A percentile compares a stretch with the other conserved stretches of the same genome.
These are phyloP conservation scores for Ophiostoma quercus DNA, from an alignment of 2,329 filamentous ascomycete genomes.

Conservation along the genomic window DNA sequence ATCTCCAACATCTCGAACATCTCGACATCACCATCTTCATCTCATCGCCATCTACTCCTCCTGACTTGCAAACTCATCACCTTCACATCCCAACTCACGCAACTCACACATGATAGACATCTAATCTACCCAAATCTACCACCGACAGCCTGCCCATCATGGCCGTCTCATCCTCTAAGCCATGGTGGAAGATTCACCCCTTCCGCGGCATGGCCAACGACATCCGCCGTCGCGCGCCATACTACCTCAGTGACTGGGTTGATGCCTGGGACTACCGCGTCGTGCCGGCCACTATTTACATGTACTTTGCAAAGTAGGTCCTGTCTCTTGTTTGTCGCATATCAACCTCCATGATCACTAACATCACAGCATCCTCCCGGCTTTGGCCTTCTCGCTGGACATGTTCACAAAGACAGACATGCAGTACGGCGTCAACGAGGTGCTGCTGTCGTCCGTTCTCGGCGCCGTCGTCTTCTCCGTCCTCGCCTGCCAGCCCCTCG, in stretches of 20 bases:
- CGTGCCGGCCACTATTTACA: constrained; percentile 80
- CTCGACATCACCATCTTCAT: not conserved
- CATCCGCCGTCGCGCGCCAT: constrained; percentile 66
- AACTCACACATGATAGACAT: not conserved
- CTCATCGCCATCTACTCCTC: not conserved
- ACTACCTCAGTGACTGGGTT: constrained; percentile 73
- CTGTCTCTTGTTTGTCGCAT: constrained; percentile 34
- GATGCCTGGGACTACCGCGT: constrained; percentile 91
- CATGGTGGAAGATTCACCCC: constrained; percentile 71
- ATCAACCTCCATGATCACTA: not conserved
- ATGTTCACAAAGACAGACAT: constrained; percentile 86
- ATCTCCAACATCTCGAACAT: not conserved
- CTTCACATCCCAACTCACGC: not conserved
- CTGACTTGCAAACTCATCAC: not conserved
- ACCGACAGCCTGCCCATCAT: not conserved
- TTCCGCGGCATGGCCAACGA: constrained; percentile 80
- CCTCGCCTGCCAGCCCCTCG: constrained; percentile 75
- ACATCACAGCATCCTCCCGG: constrained; percentile 68
- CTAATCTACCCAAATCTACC: not conserved
- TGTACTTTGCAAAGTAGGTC: constrained; percentile 67
- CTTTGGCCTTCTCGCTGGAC: constrained; percentile 82
- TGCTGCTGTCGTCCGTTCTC: constrained; percentile 77
- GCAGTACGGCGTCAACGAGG: constrained; percentile 86
- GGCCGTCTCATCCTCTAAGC: constrained; percentile 7
- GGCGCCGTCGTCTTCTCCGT: constrained; percentile 76